A percentile compares a stretch with the other conserved stretches of the same genome.
These are phyloP conservation scores for Chrysosporium queenslandicum DNA, from an alignment of 2,329 filamentous ascomycete species.

Conservation along the genomic window DNA sequence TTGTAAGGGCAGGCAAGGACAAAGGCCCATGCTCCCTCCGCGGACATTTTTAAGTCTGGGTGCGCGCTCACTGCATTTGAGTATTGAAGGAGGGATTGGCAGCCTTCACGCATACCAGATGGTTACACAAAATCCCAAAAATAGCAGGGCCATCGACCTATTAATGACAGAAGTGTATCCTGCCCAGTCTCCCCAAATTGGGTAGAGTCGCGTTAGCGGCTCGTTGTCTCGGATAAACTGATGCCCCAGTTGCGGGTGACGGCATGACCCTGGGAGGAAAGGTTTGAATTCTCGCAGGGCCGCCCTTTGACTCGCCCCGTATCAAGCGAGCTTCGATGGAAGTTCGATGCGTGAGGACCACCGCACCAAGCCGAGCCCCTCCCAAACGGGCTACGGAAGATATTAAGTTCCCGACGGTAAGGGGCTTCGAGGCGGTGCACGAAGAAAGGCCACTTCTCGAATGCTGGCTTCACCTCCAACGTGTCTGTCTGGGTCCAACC, in stretches of 20 bases:
- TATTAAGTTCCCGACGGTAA: not conserved
- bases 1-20: not conserved
- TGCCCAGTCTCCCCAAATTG: too few relatives aligned
- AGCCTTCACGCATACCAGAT: not conserved
- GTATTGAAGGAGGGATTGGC: not conserved
- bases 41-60: not conserved
- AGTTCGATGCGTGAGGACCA: too few relatives aligned
- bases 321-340: too few relatives aligned
- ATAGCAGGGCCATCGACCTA: slow-evolving; percentile 6
- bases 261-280: too few relatives aligned
- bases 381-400: not conserved
- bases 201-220: too few relatives aligned
- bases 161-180: too few relatives aligned
- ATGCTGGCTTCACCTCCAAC: too few relatives aligned
- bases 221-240: too few relatives aligned
- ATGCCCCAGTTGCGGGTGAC: too few relatives aligned
- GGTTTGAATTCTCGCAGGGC: too few relatives aligned
- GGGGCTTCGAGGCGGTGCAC: not conserved
- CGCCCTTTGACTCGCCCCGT: too few relatives aligned
- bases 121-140: too few relatives aligned
- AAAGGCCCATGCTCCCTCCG: not conserved
- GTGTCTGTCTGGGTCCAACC: not conserved
- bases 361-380: not conserved
- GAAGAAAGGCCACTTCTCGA: not conserved
- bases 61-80: not conserved